A percentile compares a stretch with the other conserved stretches of the same genome.
phyloP scores from a whole-genome alignment of 495 filamentous ascomycete genomes.

The Bacidia rubella region DNA sequence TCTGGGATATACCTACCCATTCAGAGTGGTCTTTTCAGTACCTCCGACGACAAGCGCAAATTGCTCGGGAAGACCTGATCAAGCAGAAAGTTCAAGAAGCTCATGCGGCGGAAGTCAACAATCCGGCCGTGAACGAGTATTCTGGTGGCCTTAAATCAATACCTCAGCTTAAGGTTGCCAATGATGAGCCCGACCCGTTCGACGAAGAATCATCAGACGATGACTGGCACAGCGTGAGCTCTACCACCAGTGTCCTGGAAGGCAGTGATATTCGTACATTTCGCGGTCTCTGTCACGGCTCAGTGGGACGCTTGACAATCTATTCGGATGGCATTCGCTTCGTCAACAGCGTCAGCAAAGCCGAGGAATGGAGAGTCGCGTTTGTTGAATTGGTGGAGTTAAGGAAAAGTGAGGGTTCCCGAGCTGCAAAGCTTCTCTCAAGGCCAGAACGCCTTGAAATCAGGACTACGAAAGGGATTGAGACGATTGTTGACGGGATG shows the following conservation, averaged over 20 bases:
- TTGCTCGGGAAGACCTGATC: slow-evolving; percentile 20
- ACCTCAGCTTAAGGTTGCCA: slow-evolving; percentile 1
- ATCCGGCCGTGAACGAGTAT: background rate
- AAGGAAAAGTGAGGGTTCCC: slow-evolving; percentile 17
- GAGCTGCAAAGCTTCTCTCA: slow-evolving; percentile 13
- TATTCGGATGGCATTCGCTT: slow-evolving; percentile 22
- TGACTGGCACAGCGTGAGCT: slow-evolving; percentile 16
- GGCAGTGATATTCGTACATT: slow-evolving; percentile 20
- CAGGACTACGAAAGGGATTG: slow-evolving; percentile 15
- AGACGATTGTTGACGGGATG: slow-evolving; percentile 16
- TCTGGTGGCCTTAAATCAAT: slow-evolving; percentile 1
- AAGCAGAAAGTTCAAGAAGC: slow-evolving; percentile 15
- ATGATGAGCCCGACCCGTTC: background rate
- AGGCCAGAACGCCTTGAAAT: slow-evolving; percentile 18
- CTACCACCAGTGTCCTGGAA: slow-evolving; percentile 15
- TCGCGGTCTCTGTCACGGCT: slow-evolving; percentile 15
- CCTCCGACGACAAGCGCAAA: slow-evolving; percentile 23
- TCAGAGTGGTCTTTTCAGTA: slow-evolving; percentile 29
- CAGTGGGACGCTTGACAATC: slow-evolving; percentile 18
- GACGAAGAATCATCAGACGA: slow-evolving; percentile 15
- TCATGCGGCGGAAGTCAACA: slow-evolving; percentile 10
- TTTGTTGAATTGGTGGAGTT: slow-evolving; percentile 25
- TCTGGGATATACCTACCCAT: slow-evolving; percentile 32
- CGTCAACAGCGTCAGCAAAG: slow-evolving; percentile 9
- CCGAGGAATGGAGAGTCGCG: slow-evolving; percentile 20